A percentile compares a stretch with the other conserved stretches of the same genome.
These are phyloP conservation scores for Verbascum thapsus DNA, from an alignment of 257 asterid genomes.

Conservation along the genomic window DNA sequence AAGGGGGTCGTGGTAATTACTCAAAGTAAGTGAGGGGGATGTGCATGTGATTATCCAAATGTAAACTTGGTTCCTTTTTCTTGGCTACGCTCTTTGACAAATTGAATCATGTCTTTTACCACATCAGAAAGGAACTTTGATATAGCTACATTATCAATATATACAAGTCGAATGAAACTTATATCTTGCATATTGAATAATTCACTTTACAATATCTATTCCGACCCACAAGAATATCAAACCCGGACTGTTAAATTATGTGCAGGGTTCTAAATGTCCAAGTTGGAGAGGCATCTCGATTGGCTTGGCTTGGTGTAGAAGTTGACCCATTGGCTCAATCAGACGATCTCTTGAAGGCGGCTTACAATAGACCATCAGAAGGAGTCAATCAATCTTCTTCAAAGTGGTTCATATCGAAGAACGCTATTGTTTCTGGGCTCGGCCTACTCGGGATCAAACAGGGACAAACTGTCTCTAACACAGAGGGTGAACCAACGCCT, in stretches of 20 bases:
- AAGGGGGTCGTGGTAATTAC: too few relatives aligned
- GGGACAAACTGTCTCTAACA: conserved; percentile 35
- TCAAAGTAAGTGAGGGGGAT: too few relatives aligned
- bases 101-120: too few relatives aligned
- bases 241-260: conserved; percentile 15
- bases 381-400: conserved; percentile 41
- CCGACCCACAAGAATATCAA: neutral
- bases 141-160: too few relatives aligned
- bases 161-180: too few relatives aligned
- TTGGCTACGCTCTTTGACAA: neutral
- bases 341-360: conserved; percentile 53
- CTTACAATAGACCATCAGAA: conserved; percentile 59
- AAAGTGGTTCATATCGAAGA: conserved; percentile 66
- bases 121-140: too few relatives aligned
- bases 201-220: neutral
- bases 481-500: conserved; percentile 37
- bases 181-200: neutral
- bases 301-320: conserved; percentile 71
- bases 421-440: conserved; percentile 55
- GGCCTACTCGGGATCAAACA: conserved; percentile 63
- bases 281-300: conserved; percentile 63
- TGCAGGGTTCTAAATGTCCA: conserved; percentile 59
- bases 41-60: too few relatives aligned
- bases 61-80: neutral
- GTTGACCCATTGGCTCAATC: conserved; percentile 60